Base-by-base conservation (phyloP, 306 rosid species). In the Malus sieversii region DNA sequence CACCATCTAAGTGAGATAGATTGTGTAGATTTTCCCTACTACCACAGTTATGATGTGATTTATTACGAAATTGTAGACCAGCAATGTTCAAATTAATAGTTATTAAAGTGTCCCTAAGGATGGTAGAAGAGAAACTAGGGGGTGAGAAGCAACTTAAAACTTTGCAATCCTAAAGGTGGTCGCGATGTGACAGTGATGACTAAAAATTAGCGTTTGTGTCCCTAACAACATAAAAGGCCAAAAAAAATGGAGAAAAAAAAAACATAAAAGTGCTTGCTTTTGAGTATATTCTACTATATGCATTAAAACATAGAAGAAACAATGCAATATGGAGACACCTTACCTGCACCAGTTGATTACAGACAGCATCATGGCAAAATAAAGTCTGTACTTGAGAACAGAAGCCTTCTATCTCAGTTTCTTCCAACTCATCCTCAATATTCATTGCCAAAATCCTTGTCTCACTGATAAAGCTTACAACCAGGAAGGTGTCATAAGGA, bases 391-490 rank as follows among this genome's bases (percentile, higher is more conserved):
- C 99, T 90, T 90, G 85, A 84, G 99, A 90, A 72, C 72, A 84
- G 85, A 95, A 95, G 61, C 99, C 99, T 73, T 95, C 96, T 64
- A 95, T 95, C 86, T 95, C 99, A 58, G 96, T 95, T 84, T 95
- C 99, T 83, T 90, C 98, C 81, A 96, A 85, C 85, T 89, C 97
- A 78, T 96, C 98, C 80, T 96, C 99, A 72, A 88, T 82, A 82
- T 96, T 92, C 99, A 96, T 92, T 67, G 97, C 99, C 74, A 96
- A 91, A 78, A 96, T 92, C 78, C 99, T 84, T 29, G 99, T 96
- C 83, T 96, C 99, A 60, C 91, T 90, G 82, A 96, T 96, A 75
- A 92, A 96, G 82, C 98, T 96, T 32, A 96, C 99, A 82, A 96
- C 96, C 67, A 96, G 82, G 79, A 96, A 96, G 55, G 93, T 90